phyloP scores from a whole-genome alignment of 1,284 basidiomycete genomes.

The Sporisorium scitamineum region DNA sequence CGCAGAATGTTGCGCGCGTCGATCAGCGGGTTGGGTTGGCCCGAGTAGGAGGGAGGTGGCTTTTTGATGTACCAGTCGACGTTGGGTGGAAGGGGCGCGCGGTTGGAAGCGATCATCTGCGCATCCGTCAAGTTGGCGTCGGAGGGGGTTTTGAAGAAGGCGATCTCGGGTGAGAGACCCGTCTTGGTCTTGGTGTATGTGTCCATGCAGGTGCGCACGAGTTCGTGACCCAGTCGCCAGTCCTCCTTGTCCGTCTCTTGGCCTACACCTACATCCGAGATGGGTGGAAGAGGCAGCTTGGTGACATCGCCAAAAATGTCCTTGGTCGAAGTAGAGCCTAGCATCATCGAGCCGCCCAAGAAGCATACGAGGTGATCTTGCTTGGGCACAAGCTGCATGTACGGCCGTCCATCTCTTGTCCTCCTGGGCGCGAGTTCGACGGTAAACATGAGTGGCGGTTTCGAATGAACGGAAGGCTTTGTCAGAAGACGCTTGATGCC shows the following conservation, averaged over 20 bases:
- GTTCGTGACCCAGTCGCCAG: slow-evolving; percentile 83
- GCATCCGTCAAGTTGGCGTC: slow-evolving; percentile 30
- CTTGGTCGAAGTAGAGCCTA: slow-evolving; percentile 75
- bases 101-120: slow-evolving; percentile 26
- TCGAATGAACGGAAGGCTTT: slow-evolving; percentile 68
- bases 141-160: slow-evolving; percentile 54
- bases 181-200: slow-evolving; percentile 84
- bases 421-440: slow-evolving; percentile 75
- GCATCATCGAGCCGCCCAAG: slow-evolving; percentile 88
- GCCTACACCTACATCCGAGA: slow-evolving; percentile 74
- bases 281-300: slow-evolving; percentile 44
- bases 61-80: slow-evolving; percentile 67
- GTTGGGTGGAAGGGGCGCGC: slow-evolving; percentile 26
- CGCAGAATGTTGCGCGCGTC: slow-evolving; percentile 89
- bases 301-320: slow-evolving; percentile 34
- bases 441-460: slow-evolving; percentile 78
- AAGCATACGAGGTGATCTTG: slow-evolving; percentile 98
- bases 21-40: slow-evolving; percentile 72
- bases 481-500: slow-evolving; percentile 84
- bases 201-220: slow-evolving; percentile 85
- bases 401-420: slow-evolving; percentile 7
- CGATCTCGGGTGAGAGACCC: slow-evolving; percentile 72
- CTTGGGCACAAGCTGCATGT: slow-evolving; percentile 76
- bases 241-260: slow-evolving; percentile 75
- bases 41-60: slow-evolving; percentile 34